phyloP scores from a whole-genome alignment of 2,329 filamentous ascomycete genomes.

The Talaromyces rugulosus region DNA sequence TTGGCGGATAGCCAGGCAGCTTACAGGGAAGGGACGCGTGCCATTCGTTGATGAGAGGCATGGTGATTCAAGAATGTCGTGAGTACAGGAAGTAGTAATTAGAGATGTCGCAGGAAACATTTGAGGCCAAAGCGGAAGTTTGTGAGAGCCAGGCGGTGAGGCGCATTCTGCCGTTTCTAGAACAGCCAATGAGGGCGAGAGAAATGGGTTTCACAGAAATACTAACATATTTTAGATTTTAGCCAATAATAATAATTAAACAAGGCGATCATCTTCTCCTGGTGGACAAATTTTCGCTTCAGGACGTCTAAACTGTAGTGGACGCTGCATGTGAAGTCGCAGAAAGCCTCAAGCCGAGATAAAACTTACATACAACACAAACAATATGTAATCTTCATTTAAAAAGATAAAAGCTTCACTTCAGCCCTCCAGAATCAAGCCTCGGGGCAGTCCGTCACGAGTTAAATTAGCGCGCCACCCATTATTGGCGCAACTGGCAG shows the following conservation, averaged over 20 bases:
- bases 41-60: conserved; percentile 65
- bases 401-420: background rate
- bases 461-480: background rate
- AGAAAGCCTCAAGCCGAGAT: background rate
- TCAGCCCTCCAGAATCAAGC: background rate
- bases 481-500: background rate
- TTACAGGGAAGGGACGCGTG: conserved; percentile 80
- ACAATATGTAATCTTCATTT: background rate
- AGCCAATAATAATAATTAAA: background rate
- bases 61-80: conserved; percentile 24
- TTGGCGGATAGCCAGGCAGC: conserved; percentile 21
- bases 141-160: background rate
- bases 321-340: background rate
- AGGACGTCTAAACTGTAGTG: background rate
- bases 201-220: background rate
- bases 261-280: background rate
- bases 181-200: background rate
- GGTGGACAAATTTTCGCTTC: background rate
- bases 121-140: background rate
- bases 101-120: background rate
- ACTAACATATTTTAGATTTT: background rate
- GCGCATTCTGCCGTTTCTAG: background rate
- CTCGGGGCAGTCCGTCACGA: background rate
- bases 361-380: background rate
- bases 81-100: background rate